Conservation (phyloP, 805 yeast species). For the Zygosaccharomyces kombuchaensis region DNA sequence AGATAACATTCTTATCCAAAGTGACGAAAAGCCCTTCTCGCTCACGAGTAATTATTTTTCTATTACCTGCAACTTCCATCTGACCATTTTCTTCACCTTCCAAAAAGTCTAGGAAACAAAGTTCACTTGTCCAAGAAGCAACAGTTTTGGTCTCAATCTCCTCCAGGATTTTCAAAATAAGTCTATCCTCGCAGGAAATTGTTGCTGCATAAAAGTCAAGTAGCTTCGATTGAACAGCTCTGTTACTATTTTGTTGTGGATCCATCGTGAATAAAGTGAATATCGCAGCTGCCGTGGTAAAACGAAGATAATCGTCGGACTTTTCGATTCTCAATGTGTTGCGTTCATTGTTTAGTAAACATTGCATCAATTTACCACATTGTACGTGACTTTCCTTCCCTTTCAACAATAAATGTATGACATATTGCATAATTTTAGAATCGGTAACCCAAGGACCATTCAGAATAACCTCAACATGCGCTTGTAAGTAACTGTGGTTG, state of each 20-base stretch:
- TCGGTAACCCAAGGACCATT: slow-evolving; percentile 45
- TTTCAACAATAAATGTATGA: slow-evolving; percentile 37
- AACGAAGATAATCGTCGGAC: slow-evolving; percentile 28
- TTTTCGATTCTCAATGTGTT: slow-evolving; percentile 33
- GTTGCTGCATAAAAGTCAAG: slow-evolving; percentile 62
- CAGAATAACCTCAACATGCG: slow-evolving; percentile 63
- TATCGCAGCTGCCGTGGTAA: slow-evolving; percentile 44
- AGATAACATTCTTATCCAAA: slow-evolving; percentile 46
- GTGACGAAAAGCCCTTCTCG: slow-evolving; percentile 45
- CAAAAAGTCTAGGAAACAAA: slow-evolving; percentile 62
- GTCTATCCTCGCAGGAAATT: slow-evolving; percentile 51
- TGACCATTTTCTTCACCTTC: slow-evolving; percentile 39
- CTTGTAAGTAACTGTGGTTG: slow-evolving; percentile 46
- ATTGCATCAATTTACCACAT: slow-evolving; percentile 54
- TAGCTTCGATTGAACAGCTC: slow-evolving; percentile 45
- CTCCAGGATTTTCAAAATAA: slow-evolving; percentile 54
- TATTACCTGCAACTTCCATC: slow-evolving; percentile 41
- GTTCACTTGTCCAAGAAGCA: slow-evolving; percentile 61
- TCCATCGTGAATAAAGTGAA: slow-evolving; percentile 48
- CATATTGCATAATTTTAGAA: slow-evolving; percentile 43
- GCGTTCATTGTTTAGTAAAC: slow-evolving; percentile 51
- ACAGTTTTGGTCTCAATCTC: slow-evolving; percentile 51
- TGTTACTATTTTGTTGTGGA: slow-evolving; percentile 42
- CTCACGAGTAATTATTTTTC: slow-evolving; percentile 22
- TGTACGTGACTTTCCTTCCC: slow-evolving; percentile 39